phyloP scores from a whole-genome alignment of 2,329 filamentous ascomycete species.

The Aulographum hederae region DNA sequence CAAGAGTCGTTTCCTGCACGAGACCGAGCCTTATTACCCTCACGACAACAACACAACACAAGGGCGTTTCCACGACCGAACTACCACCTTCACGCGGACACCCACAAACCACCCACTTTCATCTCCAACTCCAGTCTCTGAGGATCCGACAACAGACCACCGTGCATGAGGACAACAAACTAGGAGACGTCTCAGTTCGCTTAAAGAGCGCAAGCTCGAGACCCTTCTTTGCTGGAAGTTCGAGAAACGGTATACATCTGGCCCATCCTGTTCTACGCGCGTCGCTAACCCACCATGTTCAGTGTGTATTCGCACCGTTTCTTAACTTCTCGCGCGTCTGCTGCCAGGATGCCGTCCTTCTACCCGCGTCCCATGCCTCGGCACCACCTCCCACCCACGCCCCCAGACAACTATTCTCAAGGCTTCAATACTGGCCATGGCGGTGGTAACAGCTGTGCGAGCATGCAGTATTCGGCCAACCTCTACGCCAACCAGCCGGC shows the following conservation, averaged over 20 bases:
- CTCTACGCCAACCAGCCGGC: constrained; percentile 22
- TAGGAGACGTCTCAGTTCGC: constrained; percentile 1
- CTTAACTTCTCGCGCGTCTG: constrained; percentile 18
- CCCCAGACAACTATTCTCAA: constrained; percentile 25
- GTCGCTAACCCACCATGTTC: constrained; percentile 9
- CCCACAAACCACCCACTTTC: not conserved
- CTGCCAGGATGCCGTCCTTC: constrained; percentile 30
- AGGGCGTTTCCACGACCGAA: not conserved
- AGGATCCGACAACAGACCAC: not conserved
- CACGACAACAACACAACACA: not conserved
- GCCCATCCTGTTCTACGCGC: not conserved
- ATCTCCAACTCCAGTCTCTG: not conserved
- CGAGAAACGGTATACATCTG: constrained; percentile 2
- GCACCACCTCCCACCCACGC: constrained; percentile 26
- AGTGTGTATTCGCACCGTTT: constrained; percentile 22
- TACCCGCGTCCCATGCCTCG: constrained; percentile 25
- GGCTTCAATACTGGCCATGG: too few relatives aligned
- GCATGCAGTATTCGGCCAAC: constrained; percentile 26
- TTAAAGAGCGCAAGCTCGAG: constrained; percentile 2
- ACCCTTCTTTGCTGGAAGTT: not conserved
- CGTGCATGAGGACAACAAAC: not conserved
- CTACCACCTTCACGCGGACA: not conserved
- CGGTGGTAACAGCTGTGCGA: too few relatives aligned
- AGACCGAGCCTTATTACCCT: not conserved
- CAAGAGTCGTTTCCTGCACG: not conserved